Conservation (phyloP, 164 flowering plant genomes). For the Annona cherimola region DNA sequence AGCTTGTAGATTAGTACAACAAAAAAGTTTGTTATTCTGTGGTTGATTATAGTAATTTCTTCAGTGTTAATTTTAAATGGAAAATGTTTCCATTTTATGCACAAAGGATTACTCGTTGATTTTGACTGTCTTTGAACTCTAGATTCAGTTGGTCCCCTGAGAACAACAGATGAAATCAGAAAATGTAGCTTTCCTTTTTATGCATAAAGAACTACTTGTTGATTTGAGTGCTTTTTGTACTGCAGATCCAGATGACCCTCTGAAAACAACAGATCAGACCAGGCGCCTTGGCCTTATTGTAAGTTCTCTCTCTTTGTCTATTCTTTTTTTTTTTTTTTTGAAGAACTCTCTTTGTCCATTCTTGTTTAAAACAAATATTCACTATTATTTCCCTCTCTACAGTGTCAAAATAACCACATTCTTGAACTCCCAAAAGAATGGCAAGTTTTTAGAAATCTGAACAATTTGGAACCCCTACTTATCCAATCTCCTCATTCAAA, state of each 20-base stretch:
- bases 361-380: no score
- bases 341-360: no score
- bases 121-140: constrained; percentile 18
- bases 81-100: not conserved
- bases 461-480: no score
- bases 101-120: not conserved
- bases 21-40: no score
- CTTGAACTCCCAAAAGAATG: no score
- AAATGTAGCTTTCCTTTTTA: not conserved
- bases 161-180: constrained; percentile 86
- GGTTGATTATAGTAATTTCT: no score
- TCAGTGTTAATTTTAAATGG: no score
- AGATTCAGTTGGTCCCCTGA: constrained; percentile 92
- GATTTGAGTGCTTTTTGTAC: constrained; percentile 4
- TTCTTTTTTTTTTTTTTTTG: not conserved
- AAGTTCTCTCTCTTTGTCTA: constrained; percentile 23
- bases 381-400: no score
- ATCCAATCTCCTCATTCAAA: no score
- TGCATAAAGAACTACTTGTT: not conserved
- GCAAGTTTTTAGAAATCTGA: no score
- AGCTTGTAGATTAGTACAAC: no score
- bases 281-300: constrained; percentile 88
- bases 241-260: constrained; percentile 88
- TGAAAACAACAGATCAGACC: constrained; percentile 92
- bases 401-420: no score